Base-by-base conservation (phyloP, 2,329 filamentous ascomycete species). In the Fusarium begoniae region DNA sequence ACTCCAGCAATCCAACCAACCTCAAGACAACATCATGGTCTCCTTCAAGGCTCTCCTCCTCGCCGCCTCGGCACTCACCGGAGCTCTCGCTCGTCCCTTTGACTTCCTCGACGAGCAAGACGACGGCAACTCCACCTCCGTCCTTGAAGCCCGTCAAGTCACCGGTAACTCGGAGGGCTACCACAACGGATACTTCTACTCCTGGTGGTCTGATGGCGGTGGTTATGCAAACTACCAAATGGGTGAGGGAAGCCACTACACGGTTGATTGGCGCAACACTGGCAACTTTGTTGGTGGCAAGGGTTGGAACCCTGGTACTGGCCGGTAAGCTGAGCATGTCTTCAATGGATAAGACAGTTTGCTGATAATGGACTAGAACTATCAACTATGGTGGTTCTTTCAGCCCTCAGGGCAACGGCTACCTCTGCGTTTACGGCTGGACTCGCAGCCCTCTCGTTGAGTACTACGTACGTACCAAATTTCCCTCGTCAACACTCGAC, bases 151-250 rank as follows among this genome's bases (percentile, higher is more conserved):
- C 5, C 65, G 65, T 0, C 65, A 68, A 2, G 63, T 68, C 40
- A 68, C 65, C 8, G 65, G 65, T 1, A 68, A 68, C 40, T 61
- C 63, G 4, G 65, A 67, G 24, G 65, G 65, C 0, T 53, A 53
- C 18, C 63, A 68, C 4, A 68, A 68, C 12, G 65, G 65, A 20
- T 68, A 68, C 63, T 68, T 68, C 45, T 68, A 68, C 63, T 68
- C 65, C n/a, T 68, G 65, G 65, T 68, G 65, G 65, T 47, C 53
- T n/a, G 65, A 68, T 8, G 65, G 65, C 2, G 63, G 63, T 8
- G 65, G 65, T 2, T 68, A 68, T 32, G 65, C 63, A 3, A 56
- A 68, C 32, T 68, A 68, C 45, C 30, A 2, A 0, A 68, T 68
- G 65, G 65, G 65, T 10, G 65, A 68, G 40, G 65, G 65, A 6